phyloP scores from a whole-genome alignment of 768 basidiomycete genomes.

The Austroboletus eburneus region DNA sequence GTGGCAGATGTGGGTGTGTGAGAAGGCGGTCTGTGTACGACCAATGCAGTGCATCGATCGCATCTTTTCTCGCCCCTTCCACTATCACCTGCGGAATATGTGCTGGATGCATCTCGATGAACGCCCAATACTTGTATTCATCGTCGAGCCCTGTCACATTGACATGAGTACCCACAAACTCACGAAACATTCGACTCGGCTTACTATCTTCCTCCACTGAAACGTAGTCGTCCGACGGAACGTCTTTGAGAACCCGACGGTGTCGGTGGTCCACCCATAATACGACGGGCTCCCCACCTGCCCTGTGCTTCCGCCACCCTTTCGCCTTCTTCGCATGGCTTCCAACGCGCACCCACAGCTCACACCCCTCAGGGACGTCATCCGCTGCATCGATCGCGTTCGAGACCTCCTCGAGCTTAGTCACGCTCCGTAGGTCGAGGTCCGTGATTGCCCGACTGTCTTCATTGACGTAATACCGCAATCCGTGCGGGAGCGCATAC shows the following conservation, averaged over 20 bases:
- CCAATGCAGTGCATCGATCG: constrained; percentile 75
- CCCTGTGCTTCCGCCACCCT: constrained; percentile 28
- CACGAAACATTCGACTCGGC: constrained; percentile 6
- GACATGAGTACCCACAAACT: not conserved
- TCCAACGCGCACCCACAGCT: constrained; percentile 58
- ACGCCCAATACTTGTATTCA: constrained; percentile 80
- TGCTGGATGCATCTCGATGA: constrained; percentile 74
- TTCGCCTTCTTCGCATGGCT: constrained; percentile 19
- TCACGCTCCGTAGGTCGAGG: constrained; percentile 54
- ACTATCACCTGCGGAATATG: constrained; percentile 54
- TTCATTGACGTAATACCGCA: constrained; percentile 67
- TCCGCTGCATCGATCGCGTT: constrained; percentile 28
- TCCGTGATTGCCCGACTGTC: constrained; percentile 64
- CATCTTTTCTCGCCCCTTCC: constrained; percentile 55
- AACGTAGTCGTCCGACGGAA: constrained; percentile 31
- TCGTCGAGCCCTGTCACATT: constrained; percentile 57
- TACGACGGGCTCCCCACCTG: constrained; percentile 34
- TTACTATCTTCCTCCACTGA: constrained; percentile 40
- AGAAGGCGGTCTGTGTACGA: constrained; percentile 76
- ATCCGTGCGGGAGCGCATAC: constrained; percentile 69
- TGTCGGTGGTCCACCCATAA: constrained; percentile 67
- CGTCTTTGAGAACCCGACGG: constrained; percentile 47
- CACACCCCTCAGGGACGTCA: constrained; percentile 43
- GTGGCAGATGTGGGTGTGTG: constrained; percentile 43
- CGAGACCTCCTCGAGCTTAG: constrained; percentile 42